Percentiles rank a stretch among this genome's conserved stretches.
Evolutionary conservation across 2,329 filamentous ascomycete genomes (phyloP).

Genomic region (Ophidiomyces ophidiicola): DNA sequence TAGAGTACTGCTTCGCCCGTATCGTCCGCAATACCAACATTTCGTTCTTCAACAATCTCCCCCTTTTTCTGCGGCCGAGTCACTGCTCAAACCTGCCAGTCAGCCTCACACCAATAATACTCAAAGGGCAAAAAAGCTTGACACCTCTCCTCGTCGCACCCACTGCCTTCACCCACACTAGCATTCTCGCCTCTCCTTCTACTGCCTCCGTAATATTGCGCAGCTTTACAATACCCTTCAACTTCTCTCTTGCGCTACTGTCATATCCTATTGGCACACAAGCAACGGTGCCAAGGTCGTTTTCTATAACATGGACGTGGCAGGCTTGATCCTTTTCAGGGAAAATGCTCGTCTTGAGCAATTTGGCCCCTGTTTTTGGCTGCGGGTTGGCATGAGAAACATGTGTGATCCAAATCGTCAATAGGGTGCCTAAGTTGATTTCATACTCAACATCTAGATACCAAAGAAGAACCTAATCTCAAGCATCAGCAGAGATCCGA

Average conservation of each 20-base stretch:
- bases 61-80: conserved; percentile 31
- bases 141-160: conserved; percentile 36
- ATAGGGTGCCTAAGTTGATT: conserved; percentile 24
- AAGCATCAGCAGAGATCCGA: not conserved
- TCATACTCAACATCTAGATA: conserved; percentile 19
- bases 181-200: conserved; percentile 32
- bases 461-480: conserved; percentile 20
- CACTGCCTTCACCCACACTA: conserved; percentile 42
- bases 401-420: conserved; percentile 42
- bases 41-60: conserved; percentile 29
- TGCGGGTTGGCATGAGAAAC: conserved; percentile 24
- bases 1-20: conserved; percentile 37
- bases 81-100: conserved; percentile 30
- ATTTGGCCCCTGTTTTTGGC: not conserved
- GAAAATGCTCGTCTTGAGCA: conserved; percentile 40
- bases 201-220: conserved; percentile 20
- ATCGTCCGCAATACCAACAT: conserved; percentile 39
- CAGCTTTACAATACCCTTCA: conserved; percentile 38
- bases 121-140: not conserved
- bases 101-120: not conserved
- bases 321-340: conserved; percentile 41
- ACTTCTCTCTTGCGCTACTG: conserved; percentile 19
- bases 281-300: conserved; percentile 32
- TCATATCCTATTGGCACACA: conserved; percentile 31
- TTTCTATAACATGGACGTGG: conserved; percentile 21